Evolutionary conservation across 2,329 filamentous ascomycete genomes (phyloP).

Genomic region (Pseudocercospora fijiensis): DNA sequence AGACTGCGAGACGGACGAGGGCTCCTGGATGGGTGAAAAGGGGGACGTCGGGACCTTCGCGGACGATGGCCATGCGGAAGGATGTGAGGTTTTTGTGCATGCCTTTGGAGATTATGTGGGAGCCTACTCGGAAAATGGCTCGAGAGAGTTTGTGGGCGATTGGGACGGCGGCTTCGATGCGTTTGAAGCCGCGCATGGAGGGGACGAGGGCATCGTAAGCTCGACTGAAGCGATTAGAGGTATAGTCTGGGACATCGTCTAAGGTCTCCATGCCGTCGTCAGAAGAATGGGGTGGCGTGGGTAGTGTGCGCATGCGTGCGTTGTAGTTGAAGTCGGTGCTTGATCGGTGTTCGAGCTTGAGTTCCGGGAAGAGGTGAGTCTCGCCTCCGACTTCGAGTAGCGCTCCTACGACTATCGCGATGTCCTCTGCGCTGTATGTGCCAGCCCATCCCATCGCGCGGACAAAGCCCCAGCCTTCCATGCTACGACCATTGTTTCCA

Average conservation of each 20-base stretch:
- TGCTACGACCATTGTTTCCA: slow-evolving; percentile 64
- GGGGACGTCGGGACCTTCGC: slow-evolving; percentile 86
- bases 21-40: slow-evolving; percentile 92
- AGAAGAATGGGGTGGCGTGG: slow-evolving; percentile 37
- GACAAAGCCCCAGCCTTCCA: slow-evolving; percentile 96
- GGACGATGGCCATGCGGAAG: slow-evolving; percentile 93
- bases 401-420: slow-evolving; percentile 87
- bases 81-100: slow-evolving; percentile 90
- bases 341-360: slow-evolving; percentile 20
- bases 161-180: slow-evolving; percentile 72
- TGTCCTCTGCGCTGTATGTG: slow-evolving; percentile 87
- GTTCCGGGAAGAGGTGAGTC: slow-evolving; percentile 22
- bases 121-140: slow-evolving; percentile 90
- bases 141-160: slow-evolving; percentile 86
- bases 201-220: slow-evolving; percentile 58
- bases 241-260: slow-evolving; percentile 44
- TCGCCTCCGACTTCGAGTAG: slow-evolving; percentile 78
- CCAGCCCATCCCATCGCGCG: slow-evolving; percentile 97
- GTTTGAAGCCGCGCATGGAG: slow-evolving; percentile 61
- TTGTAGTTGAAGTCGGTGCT: slow-evolving; percentile 31
- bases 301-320: slow-evolving; percentile 32
- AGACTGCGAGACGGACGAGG: slow-evolving; percentile 87
- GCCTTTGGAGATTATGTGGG: slow-evolving; percentile 84
- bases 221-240: slow-evolving; percentile 56
- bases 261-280: slow-evolving; percentile 33